Evolutionary conservation across 345 rosid species (phyloP), one percentile per base, ranked within the genome.

Genomic region (Geranium rotundifolium): DNA sequence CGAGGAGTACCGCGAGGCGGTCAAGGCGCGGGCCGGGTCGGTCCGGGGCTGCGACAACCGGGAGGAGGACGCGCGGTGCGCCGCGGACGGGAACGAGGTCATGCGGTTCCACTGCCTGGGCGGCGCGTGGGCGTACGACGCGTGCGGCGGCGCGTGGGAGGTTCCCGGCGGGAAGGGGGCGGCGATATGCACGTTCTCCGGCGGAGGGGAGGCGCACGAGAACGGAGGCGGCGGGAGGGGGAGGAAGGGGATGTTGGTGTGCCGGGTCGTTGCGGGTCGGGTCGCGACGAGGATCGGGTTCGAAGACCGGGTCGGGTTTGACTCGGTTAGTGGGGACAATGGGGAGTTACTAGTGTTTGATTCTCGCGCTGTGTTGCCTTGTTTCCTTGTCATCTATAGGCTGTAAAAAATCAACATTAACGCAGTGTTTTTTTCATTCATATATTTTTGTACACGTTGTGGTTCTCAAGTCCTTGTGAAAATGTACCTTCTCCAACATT

Each of bases 81-180:
- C 77, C 1, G 97, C 99, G 2, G 99, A 93, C 50, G 99, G 99
- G 19, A 93, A 93, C 70, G 99, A 93, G 80, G 84, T 89, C 54
- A 93, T 93, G 99, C 82, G 97, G 75, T 93, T 93, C 69, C 82
- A 83, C 19, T 85, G 89, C 67, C 63, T 84, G 60, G 99, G 99
- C 3, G 37, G 37, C 7, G 37, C 37, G 1, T 55, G 72, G 5
- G 66, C 67, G 2, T 5, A 59, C 68, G 60, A 67, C 31, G 20
- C 57, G 57, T 54, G 71, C 63, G 71, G 76, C 12, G 84, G 82
- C 56, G 80, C 82, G 63, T 88, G 91, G 95, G 69, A 62, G 0
- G 77, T 89, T 57, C 85, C 86, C 0, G 78, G 84, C 0, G 75
- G 78, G 0, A 90, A 88, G 60, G 96, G 83, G 4, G 72, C 91